phyloP scores from a whole-genome alignment of 345 rosid species.

The Lepidium africanum region DNA sequence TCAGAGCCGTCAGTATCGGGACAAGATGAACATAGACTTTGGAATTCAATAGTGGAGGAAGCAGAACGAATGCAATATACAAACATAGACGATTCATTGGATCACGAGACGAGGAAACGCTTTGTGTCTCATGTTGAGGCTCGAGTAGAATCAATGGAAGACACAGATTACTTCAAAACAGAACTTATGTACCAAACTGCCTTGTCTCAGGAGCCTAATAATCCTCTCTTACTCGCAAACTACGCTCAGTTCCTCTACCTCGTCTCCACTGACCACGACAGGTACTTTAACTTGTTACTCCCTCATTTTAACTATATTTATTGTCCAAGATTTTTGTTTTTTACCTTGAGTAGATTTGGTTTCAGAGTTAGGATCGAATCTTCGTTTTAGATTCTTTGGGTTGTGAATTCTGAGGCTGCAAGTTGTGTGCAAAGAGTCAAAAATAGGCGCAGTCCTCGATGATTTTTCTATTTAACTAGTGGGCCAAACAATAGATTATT shows the following conservation, averaged over 20 bases:
- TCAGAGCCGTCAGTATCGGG: conserved; percentile 38
- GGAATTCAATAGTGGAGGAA: conserved; percentile 76
- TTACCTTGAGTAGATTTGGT: not conserved
- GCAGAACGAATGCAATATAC: conserved; percentile 49
- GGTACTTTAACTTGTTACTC: conserved; percentile 35
- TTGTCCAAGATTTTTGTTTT: too few species aligned
- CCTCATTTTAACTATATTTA: not conserved
- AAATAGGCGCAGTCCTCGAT: conserved; percentile 18
- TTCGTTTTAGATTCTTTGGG: conserved; percentile 14
- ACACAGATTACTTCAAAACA: conserved; percentile 49
- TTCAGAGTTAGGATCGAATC: not conserved
- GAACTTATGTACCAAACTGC: conserved; percentile 52
- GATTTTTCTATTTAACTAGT: conserved; percentile 20
- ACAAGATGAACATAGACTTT: conserved; percentile 48
- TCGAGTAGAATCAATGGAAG: conserved; percentile 46
- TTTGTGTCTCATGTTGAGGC: conserved; percentile 58
- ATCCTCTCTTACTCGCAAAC: conserved; percentile 70
- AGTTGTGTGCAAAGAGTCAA: conserved; percentile 19
- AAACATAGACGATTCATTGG: conserved; percentile 36
- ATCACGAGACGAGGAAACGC: conserved; percentile 46
- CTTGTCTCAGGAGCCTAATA: conserved; percentile 53
- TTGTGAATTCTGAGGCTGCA: conserved; percentile 1
- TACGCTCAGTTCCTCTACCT: conserved; percentile 86
- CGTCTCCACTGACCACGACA: conserved; percentile 67
- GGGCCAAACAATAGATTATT: not conserved